phyloP scores from a whole-genome alignment of 1,284 basidiomycete species.

The Taiwanofungus camphoratus region DNA sequence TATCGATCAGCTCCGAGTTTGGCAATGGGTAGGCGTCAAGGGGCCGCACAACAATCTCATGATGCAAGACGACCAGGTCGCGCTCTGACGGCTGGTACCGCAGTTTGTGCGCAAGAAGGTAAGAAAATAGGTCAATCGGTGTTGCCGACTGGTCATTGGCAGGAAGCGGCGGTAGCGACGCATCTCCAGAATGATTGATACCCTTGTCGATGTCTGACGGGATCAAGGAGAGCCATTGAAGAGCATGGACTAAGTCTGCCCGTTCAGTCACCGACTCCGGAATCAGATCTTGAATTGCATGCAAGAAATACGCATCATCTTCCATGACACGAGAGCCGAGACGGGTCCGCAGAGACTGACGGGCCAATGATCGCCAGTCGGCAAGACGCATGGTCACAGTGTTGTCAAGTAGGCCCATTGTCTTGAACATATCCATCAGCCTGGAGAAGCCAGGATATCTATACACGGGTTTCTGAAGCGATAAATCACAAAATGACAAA shows the following conservation, averaged over 20 bases:
- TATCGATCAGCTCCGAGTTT: too few relatives aligned
- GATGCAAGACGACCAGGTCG: slow-evolving; percentile 85
- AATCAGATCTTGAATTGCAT: slow-evolving; percentile 38
- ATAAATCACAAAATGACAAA: neutral
- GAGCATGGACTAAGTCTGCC: slow-evolving; percentile 40
- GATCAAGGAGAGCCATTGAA: slow-evolving; percentile 55
- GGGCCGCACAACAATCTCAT: slow-evolving; percentile 60
- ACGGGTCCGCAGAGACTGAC: slow-evolving; percentile 29
- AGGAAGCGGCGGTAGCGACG: slow-evolving; percentile 40
- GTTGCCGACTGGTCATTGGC: slow-evolving; percentile 35
- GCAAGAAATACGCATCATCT: slow-evolving; percentile 29
- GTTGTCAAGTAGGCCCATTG: slow-evolving; percentile 66
- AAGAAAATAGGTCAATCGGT: slow-evolving; percentile 78
- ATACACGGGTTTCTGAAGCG: neutral
- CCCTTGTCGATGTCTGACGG: slow-evolving; percentile 18
- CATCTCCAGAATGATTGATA: slow-evolving; percentile 2
- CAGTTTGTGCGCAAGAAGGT: slow-evolving; percentile 71
- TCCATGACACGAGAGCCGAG: slow-evolving; percentile 25
- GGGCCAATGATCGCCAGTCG: slow-evolving; percentile 42
- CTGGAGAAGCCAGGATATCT: slow-evolving; percentile 86
- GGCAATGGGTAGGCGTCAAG: neutral
- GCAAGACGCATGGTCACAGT: slow-evolving; percentile 32
- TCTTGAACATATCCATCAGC: slow-evolving; percentile 71
- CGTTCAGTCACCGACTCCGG: slow-evolving; percentile 22
- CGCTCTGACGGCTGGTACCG: slow-evolving; percentile 70